Base-by-base conservation (phyloP, 2,329 filamentous ascomycete species). In the Teratosphaeria nubilosa region DNA sequence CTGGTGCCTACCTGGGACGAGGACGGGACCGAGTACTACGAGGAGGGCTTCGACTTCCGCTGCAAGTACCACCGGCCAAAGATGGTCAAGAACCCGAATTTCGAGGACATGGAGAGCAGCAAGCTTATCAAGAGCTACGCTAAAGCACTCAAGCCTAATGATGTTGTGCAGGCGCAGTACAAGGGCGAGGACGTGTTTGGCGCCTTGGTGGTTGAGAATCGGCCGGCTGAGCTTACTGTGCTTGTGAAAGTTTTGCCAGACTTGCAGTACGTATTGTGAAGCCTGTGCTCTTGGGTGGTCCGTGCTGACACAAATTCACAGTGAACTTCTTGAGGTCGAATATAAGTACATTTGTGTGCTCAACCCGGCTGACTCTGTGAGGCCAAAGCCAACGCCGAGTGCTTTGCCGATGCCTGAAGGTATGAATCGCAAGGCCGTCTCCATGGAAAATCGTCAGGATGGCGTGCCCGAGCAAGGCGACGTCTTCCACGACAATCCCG, bases 61-160 rank as follows among this genome's bases (percentile, higher is more conserved):
- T 99, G 94, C 76, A 89, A 91, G 60, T 96, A 95, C 75, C 94
- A 99, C 72, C 84, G 94, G 54, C 85, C 88, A 14, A 95, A 94
- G 76, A 86, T 94, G 67, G 86, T 90, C 62, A 90, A 87, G 74
- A 88, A 87, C 63, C 25, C 68, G 31, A 70, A 69, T 24, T 56
- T 66, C 9, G 83, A 88, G 57, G 76, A 79, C 1, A 76, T 94
- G 61, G 91, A 94, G 66, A 80, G 82, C 56, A 86, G 88, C 70
- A 77, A 83, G 58, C 83, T 85, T 61, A 82, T 94, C 58, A 80
- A 81, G 55, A 80, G 84, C 58, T 86, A 85, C 51, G 90, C 90
- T 1, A 80, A 80, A 56, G 80, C 80, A 1, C 77, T 96, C 59
- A 82, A 85, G 67, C 76, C 80, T 60, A 87, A 89, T 59, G 87